A percentile compares a stretch with the other conserved stretches of the same genome.
Evolutionary conservation across 2,329 filamentous ascomycete species (phyloP).

Genomic region (Tolypocladium nubicola): DNA sequence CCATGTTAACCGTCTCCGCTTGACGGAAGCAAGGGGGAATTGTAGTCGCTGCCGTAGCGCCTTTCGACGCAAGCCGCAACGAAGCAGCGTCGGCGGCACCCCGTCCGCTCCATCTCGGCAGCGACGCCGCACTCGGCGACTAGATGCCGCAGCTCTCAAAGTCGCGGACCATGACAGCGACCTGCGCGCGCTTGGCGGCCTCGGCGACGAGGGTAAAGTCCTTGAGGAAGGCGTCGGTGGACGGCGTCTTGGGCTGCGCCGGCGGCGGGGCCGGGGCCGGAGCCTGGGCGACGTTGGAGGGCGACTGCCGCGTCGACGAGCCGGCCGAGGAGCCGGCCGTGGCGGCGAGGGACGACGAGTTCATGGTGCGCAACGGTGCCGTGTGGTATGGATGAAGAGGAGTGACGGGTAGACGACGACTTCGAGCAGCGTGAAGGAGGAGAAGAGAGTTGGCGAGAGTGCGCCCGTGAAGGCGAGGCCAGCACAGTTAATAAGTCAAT

Average conservation of each 20-base stretch:
- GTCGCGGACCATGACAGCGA: conserved; percentile 80
- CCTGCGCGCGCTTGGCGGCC: conserved; percentile 85
- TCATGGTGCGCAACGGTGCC: conserved; percentile 11
- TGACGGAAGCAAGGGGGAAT: background rate
- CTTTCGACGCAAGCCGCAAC: background rate
- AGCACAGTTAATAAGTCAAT: background rate
- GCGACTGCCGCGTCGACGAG: conserved; percentile 19
- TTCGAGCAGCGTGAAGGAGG: background rate
- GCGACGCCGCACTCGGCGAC: background rate
- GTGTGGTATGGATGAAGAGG: background rate
- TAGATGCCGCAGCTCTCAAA: conserved; percentile 61
- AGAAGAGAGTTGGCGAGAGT: background rate
- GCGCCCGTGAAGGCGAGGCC: background rate
- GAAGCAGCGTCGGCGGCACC: background rate
- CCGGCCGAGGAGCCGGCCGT: conserved; percentile 1
- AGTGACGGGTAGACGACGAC: background rate
- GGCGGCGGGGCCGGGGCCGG: conserved; percentile 13
- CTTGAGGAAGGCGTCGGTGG: conserved; percentile 54
- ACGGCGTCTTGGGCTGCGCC: conserved; percentile 22
- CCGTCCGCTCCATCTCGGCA: background rate
- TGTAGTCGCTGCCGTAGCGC: background rate
- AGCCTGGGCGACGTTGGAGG: conserved; percentile 14
- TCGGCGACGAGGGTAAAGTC: conserved; percentile 83
- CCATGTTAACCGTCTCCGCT: background rate
- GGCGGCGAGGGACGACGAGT: conserved; percentile 14